phyloP scores from a whole-genome alignment of 2,329 filamentous ascomycete genomes.

The Cytospora schulzeri region DNA sequence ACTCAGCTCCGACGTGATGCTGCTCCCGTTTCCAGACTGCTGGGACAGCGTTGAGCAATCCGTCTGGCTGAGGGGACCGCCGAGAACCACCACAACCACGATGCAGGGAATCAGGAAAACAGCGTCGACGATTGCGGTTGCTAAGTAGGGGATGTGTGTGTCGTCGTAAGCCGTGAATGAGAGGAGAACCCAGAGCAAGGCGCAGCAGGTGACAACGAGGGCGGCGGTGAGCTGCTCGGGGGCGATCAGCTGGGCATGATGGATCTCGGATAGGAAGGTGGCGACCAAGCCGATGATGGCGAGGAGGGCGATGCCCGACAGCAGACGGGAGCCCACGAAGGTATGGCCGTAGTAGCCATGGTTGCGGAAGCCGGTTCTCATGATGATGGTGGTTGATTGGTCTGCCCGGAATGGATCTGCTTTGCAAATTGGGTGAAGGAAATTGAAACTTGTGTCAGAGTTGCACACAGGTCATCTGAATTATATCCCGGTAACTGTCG shows the following conservation, averaged over 20 bases:
- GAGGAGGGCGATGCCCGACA: conserved; percentile 73
- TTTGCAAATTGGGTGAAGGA: conserved; percentile 41
- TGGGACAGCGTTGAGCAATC: conserved; percentile 62
- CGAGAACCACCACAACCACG: conserved; percentile 75
- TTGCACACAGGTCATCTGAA: not conserved
- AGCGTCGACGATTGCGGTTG: conserved; percentile 66
- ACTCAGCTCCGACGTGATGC: not conserved
- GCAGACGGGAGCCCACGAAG: conserved; percentile 72
- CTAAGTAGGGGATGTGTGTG: conserved; percentile 78
- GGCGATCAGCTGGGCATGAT: conserved; percentile 63
- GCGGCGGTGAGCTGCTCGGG: conserved; percentile 77
- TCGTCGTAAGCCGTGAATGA: conserved; percentile 37
- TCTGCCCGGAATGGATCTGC: conserved; percentile 57
- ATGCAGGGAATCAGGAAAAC: conserved; percentile 75
- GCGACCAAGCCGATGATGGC: conserved; percentile 77
- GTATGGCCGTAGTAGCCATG: conserved; percentile 60
- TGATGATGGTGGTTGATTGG: not conserved
- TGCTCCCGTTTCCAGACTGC: conserved; percentile 23
- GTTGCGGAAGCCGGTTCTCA: conserved; percentile 32
- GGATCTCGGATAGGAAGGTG: conserved; percentile 80
- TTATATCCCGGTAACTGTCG: conserved; percentile 4
- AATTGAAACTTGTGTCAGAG: conserved; percentile 2
- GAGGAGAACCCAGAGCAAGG: conserved; percentile 76
- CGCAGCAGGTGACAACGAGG: conserved; percentile 74
- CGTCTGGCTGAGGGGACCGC: conserved; percentile 77